Evolutionary conservation across 495 filamentous ascomycete species (phyloP), one percentile per base, ranked within the genome.

Genomic region (Neurospora sp.): DNA sequence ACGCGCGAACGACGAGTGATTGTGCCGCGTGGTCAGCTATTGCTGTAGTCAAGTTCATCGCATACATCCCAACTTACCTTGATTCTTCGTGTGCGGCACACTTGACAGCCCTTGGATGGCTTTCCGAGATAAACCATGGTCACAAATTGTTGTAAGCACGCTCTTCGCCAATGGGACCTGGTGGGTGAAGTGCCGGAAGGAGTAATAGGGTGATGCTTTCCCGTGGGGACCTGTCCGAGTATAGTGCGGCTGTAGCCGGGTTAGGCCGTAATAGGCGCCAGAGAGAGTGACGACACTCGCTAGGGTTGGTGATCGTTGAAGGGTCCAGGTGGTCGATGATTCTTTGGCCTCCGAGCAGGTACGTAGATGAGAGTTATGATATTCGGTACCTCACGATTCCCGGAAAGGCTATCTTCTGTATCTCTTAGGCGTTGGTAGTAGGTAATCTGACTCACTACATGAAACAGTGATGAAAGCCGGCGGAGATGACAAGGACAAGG

Each of bases 121-220:
- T 91, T 91, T 38, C 91, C 91, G 76, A 89, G 89, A 78, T 92
- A 93, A 2, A 93, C 91, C 91, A 93, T 93, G 69, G 54, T 66
- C 54, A 66, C 54, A 18, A 35, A 18, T 31, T 31, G 12, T 8
- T 62, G 27, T 35, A 35, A 66, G 54, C 54, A 18, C 27, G 27
- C 14, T 66, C 27, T 66, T 66, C 27, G 23, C 54, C 31, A 18
- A 31, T 37, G 27, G 14, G 14, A 16, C 27, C 14, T 37, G 27
- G 54, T 35, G 23, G 54, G 9, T 35, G 14, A 14, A 66, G 54
- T 18, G 7, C 54, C 54, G 54, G 54, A 66, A 66, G 27, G 27
- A 66, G 27, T 14, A 37, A 66, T 35, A 66, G 54, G 54, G 54
- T 8, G 14, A 16, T 66, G 54, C 54, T 66, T 66, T 66, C 27